Base-by-base conservation (phyloP, 2,329 filamentous ascomycete species). In the Colletotrichum spinosum region DNA sequence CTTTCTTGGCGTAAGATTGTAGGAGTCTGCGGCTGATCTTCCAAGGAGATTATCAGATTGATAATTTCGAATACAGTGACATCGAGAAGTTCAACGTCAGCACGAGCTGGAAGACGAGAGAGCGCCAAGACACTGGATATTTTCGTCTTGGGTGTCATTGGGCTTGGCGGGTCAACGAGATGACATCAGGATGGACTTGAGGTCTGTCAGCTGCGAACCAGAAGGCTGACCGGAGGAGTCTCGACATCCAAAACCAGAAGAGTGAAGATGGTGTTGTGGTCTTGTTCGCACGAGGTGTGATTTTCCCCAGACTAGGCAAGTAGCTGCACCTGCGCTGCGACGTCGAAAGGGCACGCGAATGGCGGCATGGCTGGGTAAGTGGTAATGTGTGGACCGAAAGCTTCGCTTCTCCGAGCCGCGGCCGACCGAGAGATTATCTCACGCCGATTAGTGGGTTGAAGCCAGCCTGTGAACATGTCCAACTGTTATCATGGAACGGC, bases 31-130 rank as follows among this genome's bases (percentile, higher is more conserved):
- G 41, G 34, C 10, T 33, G 41, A 9, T 52, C 2, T 17, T 15
- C 33, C 13, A 45, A 13, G 9, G 35, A 60, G 55, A 64, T 60
- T 55, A 64, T 64, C 55, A 49, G 61, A 64, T 64, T 64, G 61
- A 64, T 60, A 60, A 60, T 4, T 8, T 56, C 13, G 10, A 33
- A 3, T 58, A 39, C 17, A 35, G 17, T 42, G 55, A 48, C 49
- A 53, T 44, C n/a, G 39, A 53, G 34, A 58, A 35, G 38, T n/a
- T n/a, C 25, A 57, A 17, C 42, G 60, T 38, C 50, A 33, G 55
- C 38, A 44, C 44, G n/a, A 50, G 59, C 55, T 25, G 4, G 25
- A 25, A 5, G 4, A 25, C 25, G 25, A 25, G 53, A 44, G 13
- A 42, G 25, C 17, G 50, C 17, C 50, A 60, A 54, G 51, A 48